Percentiles rank a stretch among this genome's conserved stretches.
These are phyloP conservation scores for Kodamaea suecica DNA, from an alignment of 1,139 yeast genomes.

Conservation along the genomic window DNA sequence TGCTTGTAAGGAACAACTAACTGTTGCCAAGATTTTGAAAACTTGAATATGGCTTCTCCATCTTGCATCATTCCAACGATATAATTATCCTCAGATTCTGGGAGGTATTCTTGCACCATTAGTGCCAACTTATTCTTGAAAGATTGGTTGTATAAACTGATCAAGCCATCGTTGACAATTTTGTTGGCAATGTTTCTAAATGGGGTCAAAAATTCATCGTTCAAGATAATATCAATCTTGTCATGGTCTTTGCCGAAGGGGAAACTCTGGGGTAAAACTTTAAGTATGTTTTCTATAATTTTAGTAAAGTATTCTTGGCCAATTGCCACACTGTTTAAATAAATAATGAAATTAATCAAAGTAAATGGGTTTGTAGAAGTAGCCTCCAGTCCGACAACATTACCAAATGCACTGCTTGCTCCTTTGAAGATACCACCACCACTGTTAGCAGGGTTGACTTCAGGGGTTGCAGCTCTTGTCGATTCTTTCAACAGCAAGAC, in stretches of 20 bases:
- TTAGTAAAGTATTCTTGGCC: constrained; percentile 55
- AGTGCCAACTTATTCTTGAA: constrained; percentile 48
- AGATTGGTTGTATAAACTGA: constrained; percentile 56
- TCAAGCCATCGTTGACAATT: constrained; percentile 52
- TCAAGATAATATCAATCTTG: constrained; percentile 40
- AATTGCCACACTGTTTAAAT: constrained; percentile 59
- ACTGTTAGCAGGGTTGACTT: constrained; percentile 1
- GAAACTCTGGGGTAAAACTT: constrained; percentile 23
- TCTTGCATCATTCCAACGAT: constrained; percentile 29
- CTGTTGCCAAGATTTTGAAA: constrained; percentile 61
- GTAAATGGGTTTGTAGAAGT: constrained; percentile 27
- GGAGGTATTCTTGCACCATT: constrained; percentile 53
- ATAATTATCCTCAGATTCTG: constrained; percentile 47
- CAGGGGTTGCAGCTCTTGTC: constrained; percentile 20
- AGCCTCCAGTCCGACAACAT: constrained; percentile 37
- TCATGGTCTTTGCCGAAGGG: constrained; percentile 56
- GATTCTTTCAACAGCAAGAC: constrained; percentile 25
- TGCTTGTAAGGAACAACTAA: constrained; percentile 65
- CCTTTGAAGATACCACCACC: constrained; percentile 35
- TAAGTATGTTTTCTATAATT: constrained; percentile 38
- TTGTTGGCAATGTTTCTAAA: constrained; percentile 42
- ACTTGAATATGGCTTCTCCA: constrained; percentile 41
- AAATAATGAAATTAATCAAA: constrained; percentile 49
- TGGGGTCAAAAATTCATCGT: constrained; percentile 35
- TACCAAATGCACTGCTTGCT: constrained; percentile 47